phyloP scores from a whole-genome alignment of 768 basidiomycete genomes.

The Lactarius pseudohatsudake region DNA sequence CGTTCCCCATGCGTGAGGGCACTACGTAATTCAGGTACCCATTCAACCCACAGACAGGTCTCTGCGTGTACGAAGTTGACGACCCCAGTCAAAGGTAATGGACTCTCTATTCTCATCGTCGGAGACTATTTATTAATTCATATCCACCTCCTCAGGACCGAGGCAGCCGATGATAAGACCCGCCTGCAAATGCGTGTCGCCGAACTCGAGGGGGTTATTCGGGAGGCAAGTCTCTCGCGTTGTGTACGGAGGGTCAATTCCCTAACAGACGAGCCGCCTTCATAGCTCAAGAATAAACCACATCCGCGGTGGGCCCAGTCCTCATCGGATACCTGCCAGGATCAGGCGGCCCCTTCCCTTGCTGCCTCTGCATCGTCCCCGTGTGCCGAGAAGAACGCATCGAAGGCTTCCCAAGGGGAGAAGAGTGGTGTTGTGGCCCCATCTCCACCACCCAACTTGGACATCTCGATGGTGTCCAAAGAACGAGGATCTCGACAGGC shows the following conservation, averaged over 20 bases:
- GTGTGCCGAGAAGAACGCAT: not conserved
- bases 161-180: conserved; percentile 58
- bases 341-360: not conserved
- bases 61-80: conserved; percentile 84
- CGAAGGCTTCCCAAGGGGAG: not conserved
- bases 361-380: conserved; percentile 1
- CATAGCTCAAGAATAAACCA: conserved; percentile 69
- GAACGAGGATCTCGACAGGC: not conserved
- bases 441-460: not conserved
- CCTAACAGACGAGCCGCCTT: conserved; percentile 1
- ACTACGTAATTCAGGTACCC: not conserved
- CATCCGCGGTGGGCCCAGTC: conserved; percentile 57
- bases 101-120: conserved; percentile 28
- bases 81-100: conserved; percentile 59
- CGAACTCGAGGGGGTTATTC: conserved; percentile 79
- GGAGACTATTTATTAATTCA: not conserved
- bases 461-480: not conserved
- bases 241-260: not conserved
- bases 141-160: conserved; percentile 24
- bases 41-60: conserved; percentile 54
- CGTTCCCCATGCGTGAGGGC: conserved; percentile 14
- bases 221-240: conserved; percentile 51
- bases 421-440: not conserved
- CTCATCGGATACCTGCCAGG: conserved; percentile 9
- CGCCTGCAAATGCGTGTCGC: conserved; percentile 73